Evolutionary conservation across 2,329 filamentous ascomycete genomes (phyloP), one percentile per base, ranked within the genome.

Genomic region (Aspergillus pseudonomiae): DNA sequence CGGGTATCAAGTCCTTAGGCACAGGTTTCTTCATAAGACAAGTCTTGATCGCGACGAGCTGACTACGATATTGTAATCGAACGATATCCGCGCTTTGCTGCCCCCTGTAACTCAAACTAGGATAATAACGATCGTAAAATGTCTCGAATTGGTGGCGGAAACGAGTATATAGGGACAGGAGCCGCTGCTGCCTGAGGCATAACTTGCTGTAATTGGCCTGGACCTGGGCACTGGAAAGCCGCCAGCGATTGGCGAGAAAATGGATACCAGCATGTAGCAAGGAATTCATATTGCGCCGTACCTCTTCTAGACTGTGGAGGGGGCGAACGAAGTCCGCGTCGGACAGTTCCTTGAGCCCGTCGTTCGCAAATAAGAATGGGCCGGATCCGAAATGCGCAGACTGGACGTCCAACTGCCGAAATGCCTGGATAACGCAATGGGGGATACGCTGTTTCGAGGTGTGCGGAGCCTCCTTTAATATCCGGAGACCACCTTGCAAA

Each of bases 21-120:
- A 52, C 45, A 4, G 43, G 45, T 16, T 21, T 30, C 14, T 58
- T 24, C 19, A 60, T 36, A 2, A 64, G 48, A 16, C 46, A 52
- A 6, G 30, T 62, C 34, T 64, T 59, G 28, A 64, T 11, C 6
- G 54, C 9, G 14, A 64, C 41, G 3, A 39, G 34, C 24, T 62
- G 62, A 36, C 59, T 50, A 16, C 56, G n/a, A 24, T 32, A 59
- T 9, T 58, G 50, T 30, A 62, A 19, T n/a, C 46, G 34, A 11
- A 59, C 16, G 9, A 60, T 45, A 30, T 62, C 60, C 14, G 39
- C 28, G 7, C 46, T 54, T 30, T 32, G 16, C 9, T 54, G 59
- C 28, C 57, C 48, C 21, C 39, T 64, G 7, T 59, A 41, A 4
- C 14, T 54, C 1, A 56, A n/a, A 9, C 28, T 16, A 14, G 19